Base-by-base conservation (phyloP, 2,329 filamentous ascomycete species). In the Botrytis deweyae region DNA sequence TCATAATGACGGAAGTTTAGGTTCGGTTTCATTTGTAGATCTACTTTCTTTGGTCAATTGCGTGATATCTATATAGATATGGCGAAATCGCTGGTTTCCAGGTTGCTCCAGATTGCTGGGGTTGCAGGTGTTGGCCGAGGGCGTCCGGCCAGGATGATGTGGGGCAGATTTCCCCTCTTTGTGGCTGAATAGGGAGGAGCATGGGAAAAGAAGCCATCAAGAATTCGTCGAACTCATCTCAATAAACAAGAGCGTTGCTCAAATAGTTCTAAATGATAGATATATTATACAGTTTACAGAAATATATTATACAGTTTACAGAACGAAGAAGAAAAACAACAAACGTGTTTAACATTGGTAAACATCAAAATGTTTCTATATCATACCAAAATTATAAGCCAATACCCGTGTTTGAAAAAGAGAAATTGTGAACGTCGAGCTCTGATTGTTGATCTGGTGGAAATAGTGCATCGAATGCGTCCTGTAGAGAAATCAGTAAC, bases 401-500 rank as follows among this genome's bases (percentile, higher is more conserved):
- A 18, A 66, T 49, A 5, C 29, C 63, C 49, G 44, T 38, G 9
- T 25, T 52, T 38, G 64, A 33, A 20, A 67, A 52, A 52, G 44
- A n/a, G 22, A 46, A 72, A 46, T 29, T 46, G 25, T 40, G 46
- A 9, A 38, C 18, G 33, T 62, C 72, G 33, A 73, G 36, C 44
- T 76, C 76, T 14, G 52, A 33, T 33, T 76, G 77, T 66, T 78
- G 74, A 61, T 75, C 76, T 16, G 79, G 79, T 4, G 80, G 80
- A 55, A 81, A 81, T 16, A 81, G 62, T 3, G 76, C 78, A 77
- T 81, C 80, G 62, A 81, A 80, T 46, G 77, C 79, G 67, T 80
- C 80, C 79, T 72, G 33, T n/a, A 6, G 77, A 52, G 16, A 44
- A 36, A 20, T 52, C 18, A 61, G 42, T 20, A 22, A 67, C 36